A percentile compares a stretch with the other conserved stretches of the same genome.
Conservation (phyloP, 139 green algal species). For the Auxenochlorella pyrenoidosa region DNA sequence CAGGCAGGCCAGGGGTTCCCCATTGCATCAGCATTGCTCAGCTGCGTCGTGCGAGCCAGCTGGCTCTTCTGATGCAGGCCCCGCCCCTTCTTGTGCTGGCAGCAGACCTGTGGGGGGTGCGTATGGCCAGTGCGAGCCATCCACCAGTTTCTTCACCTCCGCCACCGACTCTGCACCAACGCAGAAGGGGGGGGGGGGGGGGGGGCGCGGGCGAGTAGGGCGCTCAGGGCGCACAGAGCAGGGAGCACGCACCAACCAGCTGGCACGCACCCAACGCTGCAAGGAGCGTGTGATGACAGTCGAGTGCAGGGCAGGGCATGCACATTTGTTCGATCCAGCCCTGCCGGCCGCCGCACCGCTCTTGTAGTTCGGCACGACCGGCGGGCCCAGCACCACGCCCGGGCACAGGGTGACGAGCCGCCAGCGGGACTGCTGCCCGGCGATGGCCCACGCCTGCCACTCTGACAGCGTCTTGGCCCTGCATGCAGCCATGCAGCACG, state of each 20-base stretch:
- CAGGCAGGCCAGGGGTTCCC: not conserved
- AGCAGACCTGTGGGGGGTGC: not conserved
- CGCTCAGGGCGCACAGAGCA: too few relatives aligned
- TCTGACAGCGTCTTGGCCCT: slow-evolving; percentile 56
- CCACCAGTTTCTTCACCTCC: slow-evolving; percentile 48
- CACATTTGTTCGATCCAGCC: not conserved
- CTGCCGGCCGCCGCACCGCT: not conserved
- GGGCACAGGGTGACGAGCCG: slow-evolving; percentile 61
- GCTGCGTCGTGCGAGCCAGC: not conserved
- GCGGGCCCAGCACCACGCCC: slow-evolving; percentile 53
- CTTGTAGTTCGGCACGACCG: slow-evolving; percentile 23
- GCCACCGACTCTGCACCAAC: slow-evolving; percentile 46
- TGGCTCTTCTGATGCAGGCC: not conserved
- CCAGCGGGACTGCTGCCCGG: slow-evolving; percentile 42
- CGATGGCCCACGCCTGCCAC: slow-evolving; percentile 53
- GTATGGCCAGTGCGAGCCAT: slow-evolving; percentile 33
- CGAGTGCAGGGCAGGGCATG: too few relatives aligned
- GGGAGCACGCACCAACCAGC: too few relatives aligned
- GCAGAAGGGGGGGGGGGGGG: not conserved
- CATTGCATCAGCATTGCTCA: not conserved
- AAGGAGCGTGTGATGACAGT: too few relatives aligned
- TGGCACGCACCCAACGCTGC: too few relatives aligned
- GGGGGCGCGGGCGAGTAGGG: too few relatives aligned
- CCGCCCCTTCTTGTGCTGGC: too few relatives aligned
- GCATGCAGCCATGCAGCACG: not conserved